Base-by-base conservation (phyloP, 2,329 filamentous ascomycete genomes). In the Trichophyton rubrum region DNA sequence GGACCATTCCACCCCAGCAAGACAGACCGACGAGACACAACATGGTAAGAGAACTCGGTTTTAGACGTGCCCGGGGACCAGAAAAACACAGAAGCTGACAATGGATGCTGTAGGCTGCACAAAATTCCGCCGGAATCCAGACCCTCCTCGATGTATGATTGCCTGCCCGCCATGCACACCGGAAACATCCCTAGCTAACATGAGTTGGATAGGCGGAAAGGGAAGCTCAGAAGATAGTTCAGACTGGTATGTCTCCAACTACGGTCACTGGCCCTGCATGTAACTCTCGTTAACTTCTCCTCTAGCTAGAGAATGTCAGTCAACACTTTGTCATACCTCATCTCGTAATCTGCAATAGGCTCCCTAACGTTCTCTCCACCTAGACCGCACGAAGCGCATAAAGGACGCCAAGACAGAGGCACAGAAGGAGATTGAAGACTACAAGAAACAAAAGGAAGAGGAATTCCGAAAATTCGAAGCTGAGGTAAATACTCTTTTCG, bases 221-320 rank as follows among this genome's bases (percentile, higher is more conserved):
- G 77, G 92, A 97, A 77, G 93, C 93, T 64, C 92, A 96, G 78
- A 96, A 96, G 83, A 99, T 99, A 74, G 91, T 99, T 62, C 92
- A 97, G 77, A 90, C 93, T 83, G 89, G 92, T 95, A 75, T 63
- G 79, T 74, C 24, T 55, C 41, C 11, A 3, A 41, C 53, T 24
- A 35, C 2, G n/a, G 43, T 45, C 30, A 20, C 3, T 20, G 43
- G 45, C 41, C 30, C 1, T 22, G n/a, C 22, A 9, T 27, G 35
- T 15, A 22, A 13, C 59, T 60, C 45, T 33, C 4, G 41, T 61
- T 65, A 60, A 65, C 33, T 6, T 11, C 5, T 20, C 15, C 35
- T 43, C 43, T 60, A 95, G 89, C 90, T 70, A 84, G 90, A 84
- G 90, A 95, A 84, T 95, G 90, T 95, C 84, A 74, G 64, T 71